Conservation (phyloP, 805 yeast species). For the Saturnispora gosingensis region DNA sequence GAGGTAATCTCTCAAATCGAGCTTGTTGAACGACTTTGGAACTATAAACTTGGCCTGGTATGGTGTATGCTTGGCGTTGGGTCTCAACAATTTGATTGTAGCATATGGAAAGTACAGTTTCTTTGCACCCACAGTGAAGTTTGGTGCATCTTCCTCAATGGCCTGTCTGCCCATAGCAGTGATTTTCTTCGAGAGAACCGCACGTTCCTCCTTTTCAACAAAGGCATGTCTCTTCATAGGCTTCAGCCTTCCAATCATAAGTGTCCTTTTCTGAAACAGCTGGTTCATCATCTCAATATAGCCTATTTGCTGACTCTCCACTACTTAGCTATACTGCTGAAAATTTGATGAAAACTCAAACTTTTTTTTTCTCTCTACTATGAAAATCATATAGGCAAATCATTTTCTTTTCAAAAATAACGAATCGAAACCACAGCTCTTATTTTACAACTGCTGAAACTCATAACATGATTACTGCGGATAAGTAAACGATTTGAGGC, state of each 20-base stretch:
- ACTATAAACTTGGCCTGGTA: constrained; percentile 95
- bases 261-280: constrained; percentile 16
- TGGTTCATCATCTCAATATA: neutral
- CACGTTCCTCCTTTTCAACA: constrained; percentile 14
- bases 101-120: constrained; percentile 81
- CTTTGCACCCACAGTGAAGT: constrained; percentile 72
- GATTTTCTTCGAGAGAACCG: constrained; percentile 22
- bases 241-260: constrained; percentile 23
- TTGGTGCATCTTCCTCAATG: constrained; percentile 57
- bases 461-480: too few species aligned
- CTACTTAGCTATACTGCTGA: neutral
- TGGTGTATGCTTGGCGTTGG: constrained; percentile 95
- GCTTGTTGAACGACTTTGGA: constrained; percentile 85
- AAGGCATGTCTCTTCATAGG: constrained; percentile 12
- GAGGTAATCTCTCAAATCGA: constrained; percentile 89
- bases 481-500: too few species aligned
- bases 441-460: too few species aligned
- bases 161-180: constrained; percentile 32
- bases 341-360: neutral
- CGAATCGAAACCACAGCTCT: neutral
- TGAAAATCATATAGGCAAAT: neutral
- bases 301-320: neutral
- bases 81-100: constrained; percentile 68
- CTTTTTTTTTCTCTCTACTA: neutral
- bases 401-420: neutral